Conservation (phyloP, 305 asterid genomes). For the Caryopteris hybrid region DNA sequence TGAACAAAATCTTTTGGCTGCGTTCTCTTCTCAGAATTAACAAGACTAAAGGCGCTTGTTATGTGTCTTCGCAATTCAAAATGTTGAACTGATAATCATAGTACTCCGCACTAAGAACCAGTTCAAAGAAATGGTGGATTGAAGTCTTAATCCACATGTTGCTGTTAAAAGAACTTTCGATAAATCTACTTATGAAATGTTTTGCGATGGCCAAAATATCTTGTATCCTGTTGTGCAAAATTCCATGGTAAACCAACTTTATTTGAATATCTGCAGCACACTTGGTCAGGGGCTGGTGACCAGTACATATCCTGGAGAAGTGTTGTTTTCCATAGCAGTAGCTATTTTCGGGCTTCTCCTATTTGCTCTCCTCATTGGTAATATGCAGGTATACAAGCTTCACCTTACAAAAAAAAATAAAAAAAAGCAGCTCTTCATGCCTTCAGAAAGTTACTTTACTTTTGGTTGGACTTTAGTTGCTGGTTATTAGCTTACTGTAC, state of each 20-base stretch:
- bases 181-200: not conserved
- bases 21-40: not conserved
- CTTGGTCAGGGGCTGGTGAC: conserved; percentile 96
- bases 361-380: conserved; percentile 96
- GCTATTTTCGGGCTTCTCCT: conserved; percentile 85
- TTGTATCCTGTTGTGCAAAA: not conserved
- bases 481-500: not conserved
- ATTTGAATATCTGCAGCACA: conserved; percentile 50
- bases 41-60: not conserved
- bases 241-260: not conserved
- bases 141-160: not conserved
- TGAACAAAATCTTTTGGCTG: not conserved
- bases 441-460: not conserved
- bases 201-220: not conserved
- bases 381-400: conserved; percentile 74
- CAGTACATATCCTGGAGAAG: conserved; percentile 91
- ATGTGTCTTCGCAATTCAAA: not conserved
- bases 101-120: not conserved
- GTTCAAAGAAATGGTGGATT: not conserved
- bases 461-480: not conserved
- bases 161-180: not conserved
- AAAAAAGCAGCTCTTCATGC: not conserved
- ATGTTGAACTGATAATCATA: not conserved
- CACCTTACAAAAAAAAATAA: no score
- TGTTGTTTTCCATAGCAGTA: conserved; percentile 75